Conservation (phyloP, 441 rosid species). For the Syzygium syzygioides region DNA sequence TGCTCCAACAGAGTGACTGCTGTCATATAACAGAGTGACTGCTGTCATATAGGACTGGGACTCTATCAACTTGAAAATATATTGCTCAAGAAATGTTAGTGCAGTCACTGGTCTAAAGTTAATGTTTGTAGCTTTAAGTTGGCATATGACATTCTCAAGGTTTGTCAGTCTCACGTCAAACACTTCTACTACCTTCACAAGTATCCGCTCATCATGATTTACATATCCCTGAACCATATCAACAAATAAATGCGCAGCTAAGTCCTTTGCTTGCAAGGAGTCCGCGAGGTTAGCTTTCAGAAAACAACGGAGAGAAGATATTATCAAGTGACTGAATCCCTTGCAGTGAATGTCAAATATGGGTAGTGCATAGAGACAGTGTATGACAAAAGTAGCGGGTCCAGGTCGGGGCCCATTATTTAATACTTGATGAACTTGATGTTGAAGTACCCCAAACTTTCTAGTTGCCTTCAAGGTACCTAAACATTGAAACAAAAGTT, state of each 20-base stretch:
- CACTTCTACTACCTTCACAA: constrained; percentile 48
- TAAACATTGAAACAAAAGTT: no score
- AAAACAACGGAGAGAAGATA: constrained; percentile 66
- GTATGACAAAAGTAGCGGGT: constrained; percentile 54
- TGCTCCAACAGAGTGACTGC: constrained; percentile 78
- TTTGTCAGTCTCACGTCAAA: constrained; percentile 48
- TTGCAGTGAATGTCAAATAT: constrained; percentile 55
- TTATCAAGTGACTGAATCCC: constrained; percentile 85
- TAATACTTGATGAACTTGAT: constrained; percentile 49
- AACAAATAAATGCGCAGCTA: constrained; percentile 56
- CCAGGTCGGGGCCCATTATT: constrained; percentile 69
- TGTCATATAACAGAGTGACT: constrained; percentile 59
- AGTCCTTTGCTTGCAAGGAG: not conserved
- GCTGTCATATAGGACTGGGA: constrained; percentile 67
- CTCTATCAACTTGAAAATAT: constrained; percentile 48
- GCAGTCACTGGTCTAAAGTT: constrained; percentile 26
- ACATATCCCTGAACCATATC: constrained; percentile 40
- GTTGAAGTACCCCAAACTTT: constrained; percentile 46
- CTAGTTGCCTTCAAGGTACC: no score
- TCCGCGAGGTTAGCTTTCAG: constrained; percentile 41
- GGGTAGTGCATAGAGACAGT: constrained; percentile 63
- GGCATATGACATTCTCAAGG: constrained; percentile 44
- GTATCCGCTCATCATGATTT: constrained; percentile 51
- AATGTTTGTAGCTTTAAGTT: constrained; percentile 15
- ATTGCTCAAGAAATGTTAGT: constrained; percentile 43